phyloP scores from a whole-genome alignment of 305 asterid species.

The Solanum hybrid region DNA sequence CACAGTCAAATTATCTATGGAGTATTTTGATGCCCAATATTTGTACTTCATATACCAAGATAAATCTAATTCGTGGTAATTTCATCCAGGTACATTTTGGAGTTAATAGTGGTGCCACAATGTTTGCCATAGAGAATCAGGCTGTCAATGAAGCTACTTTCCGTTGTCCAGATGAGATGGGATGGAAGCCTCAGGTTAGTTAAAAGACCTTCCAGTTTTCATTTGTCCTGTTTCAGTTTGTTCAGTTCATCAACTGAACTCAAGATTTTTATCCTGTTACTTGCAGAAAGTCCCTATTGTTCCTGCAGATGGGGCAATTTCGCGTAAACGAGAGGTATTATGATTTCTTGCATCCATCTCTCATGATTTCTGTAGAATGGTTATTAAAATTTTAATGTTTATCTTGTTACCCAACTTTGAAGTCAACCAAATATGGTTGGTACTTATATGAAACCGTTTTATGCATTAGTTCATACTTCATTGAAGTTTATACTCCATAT shows the following conservation, averaged over 20 bases:
- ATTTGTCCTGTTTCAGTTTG: background rate
- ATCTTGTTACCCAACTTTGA: background rate
- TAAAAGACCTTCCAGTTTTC: background rate
- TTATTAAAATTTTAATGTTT: background rate
- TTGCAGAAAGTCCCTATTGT: conserved; percentile 45
- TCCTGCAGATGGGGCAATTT: conserved; percentile 44
- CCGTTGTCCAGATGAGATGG: conserved; percentile 98
- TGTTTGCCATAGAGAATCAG: conserved; percentile 81
- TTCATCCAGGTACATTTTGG: conserved; percentile 81
- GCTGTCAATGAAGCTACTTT: conserved; percentile 93
- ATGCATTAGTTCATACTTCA: background rate
- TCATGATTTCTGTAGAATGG: background rate
- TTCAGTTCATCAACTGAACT: background rate
- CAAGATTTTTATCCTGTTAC: background rate
- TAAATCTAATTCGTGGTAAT: background rate
- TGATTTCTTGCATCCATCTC: background rate
- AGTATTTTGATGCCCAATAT: background rate
- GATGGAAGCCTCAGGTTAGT: conserved; percentile 97
- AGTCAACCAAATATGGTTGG: background rate
- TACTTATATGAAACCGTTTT: background rate
- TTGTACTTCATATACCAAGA: background rate
- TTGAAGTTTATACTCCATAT: background rate
- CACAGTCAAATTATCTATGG: background rate
- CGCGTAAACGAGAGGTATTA: conserved; percentile 47
- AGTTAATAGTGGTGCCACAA: conserved; percentile 88